A percentile compares a stretch with the other conserved stretches of the same genome.
phyloP scores from a whole-genome alignment of 768 basidiomycete species.

The Phanerochaete carnosa region DNA sequence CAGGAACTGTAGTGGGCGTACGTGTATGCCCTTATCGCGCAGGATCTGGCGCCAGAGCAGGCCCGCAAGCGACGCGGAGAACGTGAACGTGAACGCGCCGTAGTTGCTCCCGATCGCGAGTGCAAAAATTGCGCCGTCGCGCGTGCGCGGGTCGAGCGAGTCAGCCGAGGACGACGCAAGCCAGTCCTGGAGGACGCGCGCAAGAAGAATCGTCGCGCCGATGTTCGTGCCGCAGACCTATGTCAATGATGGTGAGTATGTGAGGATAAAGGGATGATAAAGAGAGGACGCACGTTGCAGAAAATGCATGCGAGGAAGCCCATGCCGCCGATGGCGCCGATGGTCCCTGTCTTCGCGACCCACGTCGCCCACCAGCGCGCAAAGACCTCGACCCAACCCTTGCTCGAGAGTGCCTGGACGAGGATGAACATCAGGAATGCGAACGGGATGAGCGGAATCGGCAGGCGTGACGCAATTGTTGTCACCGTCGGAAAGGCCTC shows the following conservation, averaged over 20 bases:
- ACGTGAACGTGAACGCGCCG: constrained; percentile 87
- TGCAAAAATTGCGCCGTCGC: constrained; percentile 36
- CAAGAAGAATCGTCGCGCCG: constrained; percentile 85
- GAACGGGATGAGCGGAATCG: constrained; percentile 83
- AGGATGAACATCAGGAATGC: constrained; percentile 95
- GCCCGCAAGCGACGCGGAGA: constrained; percentile 85
- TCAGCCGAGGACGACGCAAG: constrained; percentile 10
- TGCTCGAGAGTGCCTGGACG: constrained; percentile 75
- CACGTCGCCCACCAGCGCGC: constrained; percentile 59
- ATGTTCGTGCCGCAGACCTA: constrained; percentile 83
- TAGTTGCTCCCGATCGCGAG: constrained; percentile 87
- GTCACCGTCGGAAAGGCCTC: constrained; percentile 66
- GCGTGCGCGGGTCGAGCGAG: constrained; percentile 13
- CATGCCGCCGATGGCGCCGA: constrained; percentile 45
- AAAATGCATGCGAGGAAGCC: constrained; percentile 70
- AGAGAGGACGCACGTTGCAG: constrained; percentile 50
- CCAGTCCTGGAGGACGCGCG: constrained; percentile 64
- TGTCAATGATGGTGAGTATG: not conserved
- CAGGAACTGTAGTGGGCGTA: constrained; percentile 64
- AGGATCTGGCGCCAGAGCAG: constrained; percentile 81
- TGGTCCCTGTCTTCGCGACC: constrained; percentile 31
- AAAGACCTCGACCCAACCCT: constrained; percentile 89
- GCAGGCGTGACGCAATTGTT: constrained; percentile 64
- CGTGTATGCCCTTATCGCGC: constrained; percentile 62
- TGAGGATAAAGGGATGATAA: not conserved